A percentile compares a stretch with the other conserved stretches of the same genome.
Conservation (phyloP, 441 rosid species). For the Populus hybrid region DNA sequence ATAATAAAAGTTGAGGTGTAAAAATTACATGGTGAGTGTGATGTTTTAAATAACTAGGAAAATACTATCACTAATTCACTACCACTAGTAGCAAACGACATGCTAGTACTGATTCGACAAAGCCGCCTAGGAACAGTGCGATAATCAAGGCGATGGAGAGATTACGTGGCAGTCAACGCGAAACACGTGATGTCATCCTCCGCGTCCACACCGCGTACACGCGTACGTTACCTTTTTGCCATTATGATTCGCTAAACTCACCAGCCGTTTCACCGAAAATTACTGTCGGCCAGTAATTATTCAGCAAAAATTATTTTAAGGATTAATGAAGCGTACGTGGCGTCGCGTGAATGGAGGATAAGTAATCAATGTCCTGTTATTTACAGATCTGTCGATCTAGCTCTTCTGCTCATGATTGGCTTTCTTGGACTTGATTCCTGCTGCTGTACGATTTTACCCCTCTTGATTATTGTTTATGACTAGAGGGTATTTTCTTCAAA, state of each 20-base stretch:
- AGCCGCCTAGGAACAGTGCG: neutral
- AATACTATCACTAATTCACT: neutral
- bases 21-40: no score
- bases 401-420: neutral
- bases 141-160: neutral
- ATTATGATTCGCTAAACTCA: neutral
- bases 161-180: constrained; percentile 37
- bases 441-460: neutral
- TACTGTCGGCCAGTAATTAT: neutral
- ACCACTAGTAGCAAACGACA: neutral
- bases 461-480: neutral
- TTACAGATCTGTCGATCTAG: neutral
- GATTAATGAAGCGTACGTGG: neutral
- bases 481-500: neutral
- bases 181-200: neutral
- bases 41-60: neutral
- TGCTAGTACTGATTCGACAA: neutral
- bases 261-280: neutral
- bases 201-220: neutral
- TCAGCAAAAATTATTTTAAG: neutral
- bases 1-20: no score
- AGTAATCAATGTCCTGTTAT: neutral
- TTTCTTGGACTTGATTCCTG: neutral
- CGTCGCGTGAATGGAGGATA: neutral
- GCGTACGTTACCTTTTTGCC: neutral